Evolutionary conservation across 139 green algal species (phyloP).

Genomic region (Chlamydomonas eustigma): DNA sequence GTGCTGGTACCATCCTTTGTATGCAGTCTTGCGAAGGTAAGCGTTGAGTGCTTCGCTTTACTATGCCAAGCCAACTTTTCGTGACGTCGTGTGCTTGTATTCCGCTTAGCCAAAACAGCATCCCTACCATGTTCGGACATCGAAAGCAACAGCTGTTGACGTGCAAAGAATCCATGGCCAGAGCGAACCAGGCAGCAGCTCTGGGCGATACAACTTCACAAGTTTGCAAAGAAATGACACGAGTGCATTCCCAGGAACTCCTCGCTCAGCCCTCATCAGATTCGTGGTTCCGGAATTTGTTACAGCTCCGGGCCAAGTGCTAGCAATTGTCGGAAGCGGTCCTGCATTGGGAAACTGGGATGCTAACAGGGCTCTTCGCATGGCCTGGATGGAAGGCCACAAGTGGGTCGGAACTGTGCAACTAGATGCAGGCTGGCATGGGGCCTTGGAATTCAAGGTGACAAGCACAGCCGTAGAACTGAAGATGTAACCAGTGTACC

Average conservation of each 20-base stretch:
- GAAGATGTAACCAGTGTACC: too few relatives aligned
- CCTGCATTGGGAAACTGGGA: slow-evolving; percentile 25
- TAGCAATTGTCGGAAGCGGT: slow-evolving; percentile 12
- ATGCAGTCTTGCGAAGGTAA: not conserved
- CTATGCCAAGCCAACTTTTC: too few relatives aligned
- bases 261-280: not conserved
- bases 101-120: not conserved
- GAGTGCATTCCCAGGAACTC: too few relatives aligned
- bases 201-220: too few relatives aligned
- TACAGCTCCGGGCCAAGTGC: slow-evolving; percentile 24
- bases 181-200: too few relatives aligned
- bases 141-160: not conserved
- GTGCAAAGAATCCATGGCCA: not conserved
- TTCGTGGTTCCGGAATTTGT: slow-evolving; percentile 22
- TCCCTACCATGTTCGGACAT: not conserved
- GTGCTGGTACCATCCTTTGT: not conserved
- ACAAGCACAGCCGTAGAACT: too few relatives aligned
- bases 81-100: not conserved
- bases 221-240: too few relatives aligned
- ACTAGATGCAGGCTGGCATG: slow-evolving; percentile 18
- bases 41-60: too few relatives aligned
- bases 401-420: slow-evolving; percentile 9
- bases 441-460: slow-evolving; percentile 21
- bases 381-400: slow-evolving; percentile 25
- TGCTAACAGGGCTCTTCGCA: not conserved